These are phyloP conservation scores for Musa itinerans DNA, from an alignment of 176 grass and related monocot species.

Conservation along the genomic window DNA sequence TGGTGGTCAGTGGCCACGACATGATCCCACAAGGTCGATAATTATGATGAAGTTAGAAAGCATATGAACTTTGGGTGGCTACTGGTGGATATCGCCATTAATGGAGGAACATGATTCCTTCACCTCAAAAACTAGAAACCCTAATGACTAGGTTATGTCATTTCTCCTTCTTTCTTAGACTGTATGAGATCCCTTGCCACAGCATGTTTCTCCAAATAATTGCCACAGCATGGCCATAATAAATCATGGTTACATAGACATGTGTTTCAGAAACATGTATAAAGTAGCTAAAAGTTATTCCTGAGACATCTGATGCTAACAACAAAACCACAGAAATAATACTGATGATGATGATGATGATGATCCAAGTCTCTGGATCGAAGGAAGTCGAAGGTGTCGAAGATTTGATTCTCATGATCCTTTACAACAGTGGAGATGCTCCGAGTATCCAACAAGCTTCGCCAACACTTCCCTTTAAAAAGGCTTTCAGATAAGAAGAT, in stretches of 20 bases:
- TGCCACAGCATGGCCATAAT: neutral
- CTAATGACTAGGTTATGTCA: neutral
- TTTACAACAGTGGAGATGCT: neutral
- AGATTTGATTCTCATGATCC: conserved; percentile 1
- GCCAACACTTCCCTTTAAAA: neutral
- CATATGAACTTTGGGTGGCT: neutral
- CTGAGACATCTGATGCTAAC: no score
- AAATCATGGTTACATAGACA: neutral
- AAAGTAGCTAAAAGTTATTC: neutral
- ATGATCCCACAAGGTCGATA: neutral
- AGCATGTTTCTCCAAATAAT: no score
- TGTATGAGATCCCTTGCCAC: no score
- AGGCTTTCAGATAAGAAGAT: neutral
- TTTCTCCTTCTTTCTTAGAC: neutral
- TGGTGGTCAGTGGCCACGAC: neutral
- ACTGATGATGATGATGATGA: neutral
- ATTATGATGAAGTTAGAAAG: neutral
- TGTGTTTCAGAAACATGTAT: neutral
- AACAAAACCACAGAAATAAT: no score
- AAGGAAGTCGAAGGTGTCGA: neutral
- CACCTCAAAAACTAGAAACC: neutral
- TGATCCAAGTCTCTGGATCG: neutral
- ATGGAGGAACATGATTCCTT: conserved; percentile 4
- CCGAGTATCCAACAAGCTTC: neutral
- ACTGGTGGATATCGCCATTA: neutral